These are phyloP conservation scores for Amylocarpus encephaloides DNA, from an alignment of 2,329 filamentous ascomycete species.

Conservation along the genomic window DNA sequence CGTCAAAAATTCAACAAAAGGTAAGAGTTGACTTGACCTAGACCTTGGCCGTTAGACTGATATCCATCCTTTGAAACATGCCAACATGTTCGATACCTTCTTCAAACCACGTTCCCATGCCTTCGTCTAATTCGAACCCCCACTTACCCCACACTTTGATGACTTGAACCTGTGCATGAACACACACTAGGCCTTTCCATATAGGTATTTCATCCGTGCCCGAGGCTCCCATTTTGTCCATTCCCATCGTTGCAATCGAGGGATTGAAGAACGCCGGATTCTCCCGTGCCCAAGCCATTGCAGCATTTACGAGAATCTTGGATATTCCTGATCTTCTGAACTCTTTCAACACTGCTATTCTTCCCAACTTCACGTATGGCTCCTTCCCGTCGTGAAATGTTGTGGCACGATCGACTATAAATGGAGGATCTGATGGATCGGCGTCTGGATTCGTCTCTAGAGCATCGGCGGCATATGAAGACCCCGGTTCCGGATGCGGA, in stretches of 20 bases:
- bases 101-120: conserved; percentile 73
- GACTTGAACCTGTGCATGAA: conserved; percentile 70
- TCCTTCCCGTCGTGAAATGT: conserved; percentile 56
- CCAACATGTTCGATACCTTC: conserved; percentile 81
- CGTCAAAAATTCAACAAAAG: not conserved
- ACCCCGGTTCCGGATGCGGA: conserved; percentile 51
- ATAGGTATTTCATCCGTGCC: conserved; percentile 39
- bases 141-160: conserved; percentile 60
- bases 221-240: conserved; percentile 38
- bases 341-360: conserved; percentile 62
- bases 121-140: conserved; percentile 69
- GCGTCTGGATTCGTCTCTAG: conserved; percentile 15
- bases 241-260: conserved; percentile 37
- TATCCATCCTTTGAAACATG: conserved; percentile 59
- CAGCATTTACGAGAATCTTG: conserved; percentile 58
- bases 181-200: conserved; percentile 71
- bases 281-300: conserved; percentile 57
- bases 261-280: conserved; percentile 52
- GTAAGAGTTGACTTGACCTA: too few relatives aligned
- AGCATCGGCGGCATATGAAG: conserved; percentile 19
- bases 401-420: conserved; percentile 32
- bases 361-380: conserved; percentile 76
- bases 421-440: conserved; percentile 11
- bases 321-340: conserved; percentile 51
- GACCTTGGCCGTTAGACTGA: conserved; percentile 11